Evolutionary conservation across 2,329 filamentous ascomycete species (phyloP).

Genomic region (Cryphonectria nitschkei): DNA sequence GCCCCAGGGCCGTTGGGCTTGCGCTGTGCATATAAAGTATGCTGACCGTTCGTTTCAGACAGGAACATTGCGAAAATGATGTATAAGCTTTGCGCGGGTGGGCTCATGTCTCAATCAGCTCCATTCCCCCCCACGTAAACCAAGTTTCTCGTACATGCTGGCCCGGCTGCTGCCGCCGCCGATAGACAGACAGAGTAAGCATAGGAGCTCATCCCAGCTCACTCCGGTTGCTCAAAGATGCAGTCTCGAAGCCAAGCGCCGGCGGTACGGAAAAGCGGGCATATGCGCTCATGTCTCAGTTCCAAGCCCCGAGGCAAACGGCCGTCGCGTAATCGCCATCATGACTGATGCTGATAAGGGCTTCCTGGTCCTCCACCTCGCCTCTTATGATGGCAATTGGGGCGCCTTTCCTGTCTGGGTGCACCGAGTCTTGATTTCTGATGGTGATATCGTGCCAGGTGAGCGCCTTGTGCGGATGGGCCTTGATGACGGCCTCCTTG

Average conservation of each 20-base stretch:
- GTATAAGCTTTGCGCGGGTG: neutral
- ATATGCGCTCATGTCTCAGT: neutral
- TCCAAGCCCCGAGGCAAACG: constrained; percentile 57
- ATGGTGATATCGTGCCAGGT: constrained; percentile 66
- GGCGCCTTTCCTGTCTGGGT: constrained; percentile 19
- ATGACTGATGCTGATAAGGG: constrained; percentile 81
- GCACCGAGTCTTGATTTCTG: constrained; percentile 20
- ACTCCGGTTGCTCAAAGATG: neutral
- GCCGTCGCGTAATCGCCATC: constrained; percentile 82
- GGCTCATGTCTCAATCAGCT: neutral
- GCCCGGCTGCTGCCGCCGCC: neutral
- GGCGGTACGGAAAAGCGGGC: neutral
- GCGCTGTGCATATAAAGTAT: neutral
- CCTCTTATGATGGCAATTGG: constrained; percentile 30
- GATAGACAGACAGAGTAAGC: neutral
- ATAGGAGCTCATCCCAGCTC: neutral
- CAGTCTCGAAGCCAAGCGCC: neutral
- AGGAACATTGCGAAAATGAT: neutral
- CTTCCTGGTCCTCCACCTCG: constrained; percentile 45
- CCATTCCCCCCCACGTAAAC: neutral
- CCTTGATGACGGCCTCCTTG: constrained; percentile 77
- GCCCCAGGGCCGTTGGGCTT: neutral
- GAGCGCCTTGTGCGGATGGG: constrained; percentile 62
- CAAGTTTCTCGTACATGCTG: neutral
- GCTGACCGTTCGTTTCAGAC: constrained; percentile 3